phyloP scores from a whole-genome alignment of 2,329 filamentous ascomycete species.

The Aspergillus clavatus region DNA sequence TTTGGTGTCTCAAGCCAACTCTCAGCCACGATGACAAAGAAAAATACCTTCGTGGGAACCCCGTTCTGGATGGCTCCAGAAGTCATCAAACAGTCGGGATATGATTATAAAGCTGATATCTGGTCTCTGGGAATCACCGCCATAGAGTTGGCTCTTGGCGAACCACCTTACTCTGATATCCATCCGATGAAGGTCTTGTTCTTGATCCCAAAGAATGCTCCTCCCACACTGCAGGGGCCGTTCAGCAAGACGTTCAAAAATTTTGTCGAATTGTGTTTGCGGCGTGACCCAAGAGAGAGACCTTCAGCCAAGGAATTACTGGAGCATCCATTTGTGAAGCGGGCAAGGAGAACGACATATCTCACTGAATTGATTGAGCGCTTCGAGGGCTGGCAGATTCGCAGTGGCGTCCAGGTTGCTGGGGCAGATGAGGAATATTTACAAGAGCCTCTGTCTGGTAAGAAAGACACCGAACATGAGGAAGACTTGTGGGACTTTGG shows the following conservation, averaged over 20 bases:
- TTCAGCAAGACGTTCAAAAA: constrained; percentile 81
- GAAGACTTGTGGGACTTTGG: constrained; percentile 98
- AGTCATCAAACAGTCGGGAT: constrained; percentile 96
- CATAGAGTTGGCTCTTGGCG: constrained; percentile 82
- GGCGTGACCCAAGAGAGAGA: constrained; percentile 82
- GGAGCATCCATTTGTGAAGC: constrained; percentile 82
- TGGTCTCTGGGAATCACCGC: constrained; percentile 96
- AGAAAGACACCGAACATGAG: constrained; percentile 48
- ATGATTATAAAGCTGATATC: constrained; percentile 96
- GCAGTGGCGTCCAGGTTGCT: constrained; percentile 63
- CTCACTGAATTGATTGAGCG: constrained; percentile 93
- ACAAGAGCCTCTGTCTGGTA: constrained; percentile 29
- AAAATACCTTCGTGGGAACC: constrained; percentile 97
- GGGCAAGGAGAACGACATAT: constrained; percentile 93
- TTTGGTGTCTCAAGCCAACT: constrained; percentile 96
- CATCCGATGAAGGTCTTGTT: constrained; percentile 99
- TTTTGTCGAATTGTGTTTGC: constrained; percentile 76
- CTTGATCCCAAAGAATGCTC: constrained; percentile 89
- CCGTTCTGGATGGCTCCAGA: constrained; percentile 99
- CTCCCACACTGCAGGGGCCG: constrained; percentile 73
- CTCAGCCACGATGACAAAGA: constrained; percentile 98
- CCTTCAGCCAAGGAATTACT: constrained; percentile 82
- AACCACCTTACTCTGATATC: constrained; percentile 92
- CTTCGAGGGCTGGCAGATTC: constrained; percentile 78
- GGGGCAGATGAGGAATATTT: constrained; percentile 62